phyloP scores from a whole-genome alignment of 352 stramenopile species.

The Globisporangium barbulae region DNA sequence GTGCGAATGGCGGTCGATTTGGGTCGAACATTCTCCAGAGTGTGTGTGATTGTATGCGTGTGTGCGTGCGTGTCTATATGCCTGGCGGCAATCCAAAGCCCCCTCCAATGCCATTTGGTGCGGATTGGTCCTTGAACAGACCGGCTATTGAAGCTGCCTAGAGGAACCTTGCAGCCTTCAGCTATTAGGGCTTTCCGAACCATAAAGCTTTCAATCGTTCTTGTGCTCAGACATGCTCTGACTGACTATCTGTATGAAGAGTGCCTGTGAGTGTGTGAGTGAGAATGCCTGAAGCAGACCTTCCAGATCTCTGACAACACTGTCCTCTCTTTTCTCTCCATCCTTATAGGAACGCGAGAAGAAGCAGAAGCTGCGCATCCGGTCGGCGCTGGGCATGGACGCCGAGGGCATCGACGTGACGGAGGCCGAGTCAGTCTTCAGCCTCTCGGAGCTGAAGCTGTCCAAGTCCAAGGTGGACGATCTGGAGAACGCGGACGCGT shows the following conservation, averaged over 20 bases:
- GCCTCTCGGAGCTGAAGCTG: conserved; percentile 70
- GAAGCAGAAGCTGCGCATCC: conserved; percentile 82
- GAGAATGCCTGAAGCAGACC: neutral
- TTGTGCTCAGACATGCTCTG: conserved; percentile 83
- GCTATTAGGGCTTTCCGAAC: conserved; percentile 77
- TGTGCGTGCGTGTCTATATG: conserved; percentile 9
- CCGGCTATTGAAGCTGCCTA: conserved; percentile 90
- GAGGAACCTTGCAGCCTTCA: conserved; percentile 86
- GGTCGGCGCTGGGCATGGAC: conserved; percentile 79
- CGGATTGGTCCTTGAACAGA: conserved; percentile 90
- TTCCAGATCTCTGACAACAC: neutral
- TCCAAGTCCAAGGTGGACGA: conserved; percentile 77
- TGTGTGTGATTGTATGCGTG: conserved; percentile 14
- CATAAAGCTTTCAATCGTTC: conserved; percentile 84
- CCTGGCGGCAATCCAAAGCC: conserved; percentile 83
- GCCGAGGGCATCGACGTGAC: conserved; percentile 80
- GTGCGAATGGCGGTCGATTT: conserved; percentile 74
- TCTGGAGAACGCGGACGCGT: conserved; percentile 62
- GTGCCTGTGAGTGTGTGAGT: conserved; percentile 25
- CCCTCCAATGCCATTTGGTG: conserved; percentile 75
- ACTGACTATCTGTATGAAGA: conserved; percentile 13
- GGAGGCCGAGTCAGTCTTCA: conserved; percentile 79
- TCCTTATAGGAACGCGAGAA: conserved; percentile 70
- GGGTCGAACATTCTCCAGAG: conserved; percentile 43
- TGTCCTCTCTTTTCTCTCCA: conserved; percentile 4